Evolutionary conservation across 345 rosid species (phyloP).

Genomic region (Hypericum androsaemum): DNA sequence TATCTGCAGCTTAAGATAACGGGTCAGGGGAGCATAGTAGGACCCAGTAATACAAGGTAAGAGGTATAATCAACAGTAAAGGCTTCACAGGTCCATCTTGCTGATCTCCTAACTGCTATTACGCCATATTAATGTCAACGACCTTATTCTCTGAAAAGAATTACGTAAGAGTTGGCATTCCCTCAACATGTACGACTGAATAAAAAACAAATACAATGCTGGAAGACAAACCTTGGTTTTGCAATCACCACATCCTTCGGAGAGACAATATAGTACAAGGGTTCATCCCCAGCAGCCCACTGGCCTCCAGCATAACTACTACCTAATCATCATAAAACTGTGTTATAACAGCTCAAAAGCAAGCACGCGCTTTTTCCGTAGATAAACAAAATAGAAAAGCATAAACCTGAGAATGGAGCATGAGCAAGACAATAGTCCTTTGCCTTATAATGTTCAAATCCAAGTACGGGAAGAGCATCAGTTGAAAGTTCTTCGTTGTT

Average conservation of each 20-base stretch:
- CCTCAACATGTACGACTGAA: not conserved
- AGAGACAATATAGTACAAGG: constrained; percentile 82
- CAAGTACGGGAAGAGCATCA: constrained; percentile 93
- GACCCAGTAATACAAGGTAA: too few species aligned
- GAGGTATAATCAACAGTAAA: too few species aligned
- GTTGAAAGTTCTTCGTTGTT: constrained; percentile 93
- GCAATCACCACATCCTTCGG: constrained; percentile 98
- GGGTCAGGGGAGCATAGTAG: too few species aligned
- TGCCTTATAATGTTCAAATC: constrained; percentile 97
- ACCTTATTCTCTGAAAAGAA: too few species aligned
- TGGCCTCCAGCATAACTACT: constrained; percentile 99
- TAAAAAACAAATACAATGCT: constrained; percentile 5
- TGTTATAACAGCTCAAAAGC: constrained; percentile 13
- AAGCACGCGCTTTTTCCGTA: constrained; percentile 12
- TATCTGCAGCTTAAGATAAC: too few species aligned
- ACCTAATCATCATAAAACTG: constrained; percentile 41
- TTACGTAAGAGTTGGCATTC: not conserved
- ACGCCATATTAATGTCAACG: too few species aligned
- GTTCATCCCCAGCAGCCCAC: constrained; percentile 99
- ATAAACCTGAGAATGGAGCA: constrained; percentile 91
- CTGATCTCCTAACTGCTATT: too few species aligned
- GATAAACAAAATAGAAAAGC: constrained; percentile 14
- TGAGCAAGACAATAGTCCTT: constrained; percentile 96
- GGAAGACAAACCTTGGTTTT: constrained; percentile 70
- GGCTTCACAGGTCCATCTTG: too few species aligned